These are phyloP conservation scores for Cyberlindnera maritima DNA, from an alignment of 805 yeast species.

Conservation along the genomic window DNA sequence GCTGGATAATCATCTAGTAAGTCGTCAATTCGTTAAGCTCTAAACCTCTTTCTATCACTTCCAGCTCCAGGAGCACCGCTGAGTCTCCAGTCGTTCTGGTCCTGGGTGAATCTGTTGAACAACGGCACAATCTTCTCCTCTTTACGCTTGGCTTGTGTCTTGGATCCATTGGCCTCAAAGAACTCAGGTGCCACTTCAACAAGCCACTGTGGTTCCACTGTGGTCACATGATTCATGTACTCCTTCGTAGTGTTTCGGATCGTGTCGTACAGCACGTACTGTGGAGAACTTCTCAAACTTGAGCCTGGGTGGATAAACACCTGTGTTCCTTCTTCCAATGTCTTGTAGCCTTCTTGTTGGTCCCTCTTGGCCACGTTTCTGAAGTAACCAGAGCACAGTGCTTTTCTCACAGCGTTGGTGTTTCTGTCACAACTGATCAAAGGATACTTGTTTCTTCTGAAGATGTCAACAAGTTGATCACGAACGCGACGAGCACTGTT, in stretches of 20 bases:
- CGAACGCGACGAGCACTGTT: conserved; percentile 77
- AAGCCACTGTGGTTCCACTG: conserved; percentile 82
- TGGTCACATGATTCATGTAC: conserved; percentile 86
- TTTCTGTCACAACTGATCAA: conserved; percentile 52
- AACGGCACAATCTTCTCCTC: conserved; percentile 75
- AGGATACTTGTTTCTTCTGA: conserved; percentile 46
- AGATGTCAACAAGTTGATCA: conserved; percentile 59
- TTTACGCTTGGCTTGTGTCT: conserved; percentile 43
- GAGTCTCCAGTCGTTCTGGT: conserved; percentile 75
- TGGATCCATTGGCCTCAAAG: conserved; percentile 52
- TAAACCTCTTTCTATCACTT: conserved; percentile 34
- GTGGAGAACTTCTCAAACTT: conserved; percentile 62
- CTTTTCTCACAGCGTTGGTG: conserved; percentile 54
- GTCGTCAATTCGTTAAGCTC: conserved; percentile 12
- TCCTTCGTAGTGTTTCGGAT: conserved; percentile 80
- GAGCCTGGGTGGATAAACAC: conserved; percentile 90
- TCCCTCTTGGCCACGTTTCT: conserved; percentile 65
- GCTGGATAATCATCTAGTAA: no score
- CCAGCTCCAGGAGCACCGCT: conserved; percentile 35
- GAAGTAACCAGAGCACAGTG: conserved; percentile 67
- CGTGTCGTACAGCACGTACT: conserved; percentile 80
- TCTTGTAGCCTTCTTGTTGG: conserved; percentile 71
- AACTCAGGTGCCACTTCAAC: conserved; percentile 67
- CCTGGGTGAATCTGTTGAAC: conserved; percentile 54
- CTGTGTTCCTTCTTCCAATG: conserved; percentile 65